phyloP scores from a whole-genome alignment of 345 rosid species.

The Aegle marmelos region DNA sequence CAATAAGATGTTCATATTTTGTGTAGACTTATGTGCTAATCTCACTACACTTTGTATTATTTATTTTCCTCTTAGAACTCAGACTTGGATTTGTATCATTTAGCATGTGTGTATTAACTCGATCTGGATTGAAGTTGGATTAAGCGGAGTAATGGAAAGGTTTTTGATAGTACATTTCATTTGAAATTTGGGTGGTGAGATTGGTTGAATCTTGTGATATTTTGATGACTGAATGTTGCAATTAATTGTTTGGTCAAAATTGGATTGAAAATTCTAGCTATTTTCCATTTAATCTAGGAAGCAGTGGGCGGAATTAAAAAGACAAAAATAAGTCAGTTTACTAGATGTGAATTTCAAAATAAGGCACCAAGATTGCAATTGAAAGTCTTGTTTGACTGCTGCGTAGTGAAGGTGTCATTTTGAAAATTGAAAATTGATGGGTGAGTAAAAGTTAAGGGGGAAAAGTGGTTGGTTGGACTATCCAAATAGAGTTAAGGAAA shows the following conservation, averaged over 20 bases:
- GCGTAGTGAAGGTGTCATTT: background rate
- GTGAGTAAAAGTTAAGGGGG: background rate
- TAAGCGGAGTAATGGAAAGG: background rate
- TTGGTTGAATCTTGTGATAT: background rate
- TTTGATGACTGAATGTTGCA: background rate
- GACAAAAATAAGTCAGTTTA: too few relatives aligned
- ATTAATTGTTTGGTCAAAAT: background rate
- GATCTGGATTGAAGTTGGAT: slow-evolving; percentile 1
- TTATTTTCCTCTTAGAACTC: background rate
- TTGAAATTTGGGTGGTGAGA: background rate
- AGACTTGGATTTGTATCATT: background rate
- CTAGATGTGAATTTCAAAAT: background rate
- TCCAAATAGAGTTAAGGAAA: background rate
- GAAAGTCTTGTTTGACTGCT: background rate
- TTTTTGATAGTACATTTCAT: background rate
- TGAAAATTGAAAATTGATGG: background rate
- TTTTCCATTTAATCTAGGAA: background rate
- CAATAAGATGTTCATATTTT: background rate
- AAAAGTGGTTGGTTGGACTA: slow-evolving; percentile 5
- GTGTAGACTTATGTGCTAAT: background rate
- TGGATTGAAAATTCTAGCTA: background rate
- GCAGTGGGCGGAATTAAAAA: background rate
- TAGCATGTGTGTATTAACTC: background rate
- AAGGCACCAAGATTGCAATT: background rate
- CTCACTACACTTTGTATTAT: background rate